phyloP scores from a whole-genome alignment of 768 basidiomycete genomes.

The Leccinum obscurum region DNA sequence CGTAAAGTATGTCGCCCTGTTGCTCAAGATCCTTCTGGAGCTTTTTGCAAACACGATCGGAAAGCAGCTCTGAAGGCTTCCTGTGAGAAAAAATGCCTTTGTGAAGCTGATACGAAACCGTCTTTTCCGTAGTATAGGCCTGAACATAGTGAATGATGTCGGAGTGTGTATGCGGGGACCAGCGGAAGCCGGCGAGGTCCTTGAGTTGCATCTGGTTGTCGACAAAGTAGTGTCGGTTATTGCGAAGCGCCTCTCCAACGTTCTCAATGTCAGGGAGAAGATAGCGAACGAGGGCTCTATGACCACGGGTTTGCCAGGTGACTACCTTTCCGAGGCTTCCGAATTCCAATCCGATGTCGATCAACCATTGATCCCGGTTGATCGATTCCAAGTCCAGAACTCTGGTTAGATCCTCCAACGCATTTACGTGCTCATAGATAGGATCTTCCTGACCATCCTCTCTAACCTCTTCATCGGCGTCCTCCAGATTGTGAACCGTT shows the following conservation, averaged over 20 bases:
- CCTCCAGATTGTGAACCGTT: background rate
- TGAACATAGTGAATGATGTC: conserved; percentile 1
- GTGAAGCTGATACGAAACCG: conserved; percentile 12
- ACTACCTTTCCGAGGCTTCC: background rate
- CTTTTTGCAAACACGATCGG: background rate
- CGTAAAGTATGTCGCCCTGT: background rate
- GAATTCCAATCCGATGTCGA: conserved; percentile 4
- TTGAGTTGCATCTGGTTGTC: conserved; percentile 9
- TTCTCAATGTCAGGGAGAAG: background rate
- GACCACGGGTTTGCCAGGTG: background rate
- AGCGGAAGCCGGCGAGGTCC: conserved; percentile 5
- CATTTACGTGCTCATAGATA: background rate
- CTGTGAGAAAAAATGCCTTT: background rate
- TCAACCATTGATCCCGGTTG: background rate
- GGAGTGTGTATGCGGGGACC: background rate
- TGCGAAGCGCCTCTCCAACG: fast-evolving
- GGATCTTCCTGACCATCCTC: no score
- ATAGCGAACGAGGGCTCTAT: background rate
- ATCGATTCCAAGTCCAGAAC: background rate
- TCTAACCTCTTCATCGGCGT: background rate
- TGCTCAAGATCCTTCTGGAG: background rate
- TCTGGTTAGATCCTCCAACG: background rate
- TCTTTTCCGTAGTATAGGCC: conserved; percentile 12
- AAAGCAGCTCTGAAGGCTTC: background rate
- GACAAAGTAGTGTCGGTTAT: background rate